A percentile compares a stretch with the other conserved stretches of the same genome.
Evolutionary conservation across 164 flowering plant genomes (phyloP).

Genomic region (Buxus sempervirens): DNA sequence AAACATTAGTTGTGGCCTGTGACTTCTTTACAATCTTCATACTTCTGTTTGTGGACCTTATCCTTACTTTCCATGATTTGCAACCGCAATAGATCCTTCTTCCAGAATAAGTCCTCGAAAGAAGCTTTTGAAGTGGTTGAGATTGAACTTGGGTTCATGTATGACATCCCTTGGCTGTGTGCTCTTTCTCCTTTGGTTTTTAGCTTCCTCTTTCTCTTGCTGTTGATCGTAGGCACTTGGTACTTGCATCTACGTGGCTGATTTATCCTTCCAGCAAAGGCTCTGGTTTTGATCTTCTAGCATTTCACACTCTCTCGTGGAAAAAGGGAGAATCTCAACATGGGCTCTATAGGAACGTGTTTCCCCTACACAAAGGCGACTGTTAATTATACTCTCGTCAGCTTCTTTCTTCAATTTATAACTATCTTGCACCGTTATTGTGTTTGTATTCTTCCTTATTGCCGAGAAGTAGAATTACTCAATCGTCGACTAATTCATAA

Average conservation of each 20-base stretch:
- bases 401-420: constrained; percentile 23
- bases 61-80: constrained; percentile 33
- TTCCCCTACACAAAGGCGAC: constrained; percentile 31
- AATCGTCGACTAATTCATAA: not conserved
- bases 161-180: constrained; percentile 39
- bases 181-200: too few species aligned
- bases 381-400: constrained; percentile 16
- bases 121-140: constrained; percentile 34
- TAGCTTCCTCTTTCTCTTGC: too few species aligned
- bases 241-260: too few species aligned
- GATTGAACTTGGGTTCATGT: constrained; percentile 45
- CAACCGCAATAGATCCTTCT: constrained; percentile 26
- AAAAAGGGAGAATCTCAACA: too few species aligned
- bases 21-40: constrained; percentile 28
- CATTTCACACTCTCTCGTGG: too few species aligned
- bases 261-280: too few species aligned
- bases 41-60: constrained; percentile 38
- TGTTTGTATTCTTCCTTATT: not conserved
- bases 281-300: too few species aligned
- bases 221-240: too few species aligned
- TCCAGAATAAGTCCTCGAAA: constrained; percentile 11
- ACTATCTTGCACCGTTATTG: not conserved
- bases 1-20: constrained; percentile 27
- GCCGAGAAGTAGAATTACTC: not conserved
- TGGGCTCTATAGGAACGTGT: not conserved